Evolutionary conservation across 2,329 filamentous ascomycete species (phyloP), one percentile per base, ranked within the genome.

Genomic region (Periconia sp.): DNA sequence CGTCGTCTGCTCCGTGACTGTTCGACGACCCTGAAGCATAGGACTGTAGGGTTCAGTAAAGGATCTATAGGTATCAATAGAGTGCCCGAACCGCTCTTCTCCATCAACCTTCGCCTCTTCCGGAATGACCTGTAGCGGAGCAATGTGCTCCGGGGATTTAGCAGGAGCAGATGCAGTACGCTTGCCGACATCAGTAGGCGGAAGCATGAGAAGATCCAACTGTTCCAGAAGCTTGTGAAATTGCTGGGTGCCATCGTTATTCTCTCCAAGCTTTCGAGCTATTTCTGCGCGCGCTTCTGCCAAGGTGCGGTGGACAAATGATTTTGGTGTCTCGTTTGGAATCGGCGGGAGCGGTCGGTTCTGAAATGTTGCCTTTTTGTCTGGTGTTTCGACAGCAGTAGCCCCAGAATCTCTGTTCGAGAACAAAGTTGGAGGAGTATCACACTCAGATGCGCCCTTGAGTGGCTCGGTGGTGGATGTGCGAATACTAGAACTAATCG

Each of bases 191-290:
- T 56, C 49, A 35, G 49, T 34, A 18, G 60, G 54, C n/a, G 75
- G 74, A 35, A 77, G 68, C 50, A 84, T 81, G 18, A 84, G 67
- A 13, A 76, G 74, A 63, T 85, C 81, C 10, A 85, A 72, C 48
- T 84, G 78, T 7, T 76, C 76, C 32, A 87, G 79, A 17, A 87
- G 78, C 33, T 83, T 78, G 22, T 81, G 76, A 29, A 85, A 73
- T 46, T 83, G 78, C 4, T 73, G 71, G 48, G 78, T 66, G 68
- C 71, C 63, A 56, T 75, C 54, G 57, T 72, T 55, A 57, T 74
- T 57, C 58, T 74, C 76, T 17, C 69, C 74, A 17, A 18, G 18
- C 16, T 75, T 73, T 37, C 78, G 75, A 23, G 81, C 76, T 21
- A 86, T 73, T 49, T 79, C 79, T 24, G 78, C 76, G 15, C 82